Percentiles rank a stretch among this genome's conserved stretches.
Evolutionary conservation across 495 filamentous ascomycete species (phyloP).

Genomic region (Filosporella fistucella): DNA sequence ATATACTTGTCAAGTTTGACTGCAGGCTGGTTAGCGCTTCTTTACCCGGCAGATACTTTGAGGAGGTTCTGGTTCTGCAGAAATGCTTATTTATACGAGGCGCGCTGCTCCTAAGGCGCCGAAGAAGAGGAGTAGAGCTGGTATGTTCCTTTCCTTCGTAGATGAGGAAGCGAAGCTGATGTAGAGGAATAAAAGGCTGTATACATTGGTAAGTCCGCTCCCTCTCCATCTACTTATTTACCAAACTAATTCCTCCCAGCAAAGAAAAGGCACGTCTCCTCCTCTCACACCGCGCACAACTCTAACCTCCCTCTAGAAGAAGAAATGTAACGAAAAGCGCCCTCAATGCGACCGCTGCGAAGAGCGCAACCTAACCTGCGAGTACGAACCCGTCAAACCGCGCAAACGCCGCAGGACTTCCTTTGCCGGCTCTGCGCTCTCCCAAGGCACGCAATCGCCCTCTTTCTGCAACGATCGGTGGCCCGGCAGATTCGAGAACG

Average conservation of each 20-base stretch:
- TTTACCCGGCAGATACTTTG: too few species aligned
- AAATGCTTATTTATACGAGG: conserved; percentile 58
- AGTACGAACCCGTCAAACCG: conserved; percentile 53
- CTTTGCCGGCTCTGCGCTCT: conserved; percentile 12
- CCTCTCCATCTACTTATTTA: conserved; percentile 1
- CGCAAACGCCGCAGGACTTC: conserved; percentile 41
- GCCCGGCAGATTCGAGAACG: conserved; percentile 21
- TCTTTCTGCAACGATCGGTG: conserved; percentile 12
- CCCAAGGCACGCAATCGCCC: conserved; percentile 5
- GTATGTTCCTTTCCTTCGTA: conserved; percentile 32
- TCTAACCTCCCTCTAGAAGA: conserved; percentile 41
- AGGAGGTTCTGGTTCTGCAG: too few species aligned
- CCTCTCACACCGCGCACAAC: background rate
- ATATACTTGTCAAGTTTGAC: too few species aligned
- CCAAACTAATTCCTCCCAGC: conserved; percentile 22
- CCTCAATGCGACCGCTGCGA: conserved; percentile 53
- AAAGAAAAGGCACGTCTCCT: conserved; percentile 41
- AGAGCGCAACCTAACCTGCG: conserved; percentile 47
- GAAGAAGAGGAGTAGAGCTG: conserved; percentile 56
- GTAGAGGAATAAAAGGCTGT: conserved; percentile 39
- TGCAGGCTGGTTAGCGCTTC: too few species aligned
- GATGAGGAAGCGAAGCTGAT: conserved; percentile 2
- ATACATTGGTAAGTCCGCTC: conserved; percentile 45
- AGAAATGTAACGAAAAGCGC: conserved; percentile 60
- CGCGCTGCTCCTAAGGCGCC: conserved; percentile 54